phyloP scores from a whole-genome alignment of 2,329 filamentous ascomycete genomes.

The Fusarium nanum region DNA sequence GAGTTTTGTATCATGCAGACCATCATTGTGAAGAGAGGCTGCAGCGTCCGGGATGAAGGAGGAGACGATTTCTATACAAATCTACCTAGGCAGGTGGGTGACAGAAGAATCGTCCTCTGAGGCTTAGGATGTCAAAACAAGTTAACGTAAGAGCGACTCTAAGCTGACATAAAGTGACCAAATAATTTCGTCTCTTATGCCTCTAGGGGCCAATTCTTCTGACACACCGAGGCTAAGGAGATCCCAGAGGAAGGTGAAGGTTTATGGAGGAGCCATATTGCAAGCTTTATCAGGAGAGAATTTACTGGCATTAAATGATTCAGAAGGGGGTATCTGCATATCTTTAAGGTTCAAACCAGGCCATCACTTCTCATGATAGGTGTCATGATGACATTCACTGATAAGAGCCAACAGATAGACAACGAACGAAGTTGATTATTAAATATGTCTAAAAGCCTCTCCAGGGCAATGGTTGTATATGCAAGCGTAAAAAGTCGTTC shows the following conservation, averaged over 20 bases:
- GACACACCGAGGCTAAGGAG: too few relatives aligned
- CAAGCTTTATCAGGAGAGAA: not conserved
- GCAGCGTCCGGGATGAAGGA: not conserved
- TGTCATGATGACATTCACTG: not conserved
- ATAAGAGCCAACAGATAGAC: not conserved
- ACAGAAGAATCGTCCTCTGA: too few relatives aligned
- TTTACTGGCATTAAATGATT: not conserved
- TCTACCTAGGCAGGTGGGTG: too few relatives aligned
- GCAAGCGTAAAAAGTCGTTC: constrained; percentile 48
- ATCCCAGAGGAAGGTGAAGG: not conserved
- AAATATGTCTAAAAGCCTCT: constrained; percentile 49
- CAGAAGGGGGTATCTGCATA: too few relatives aligned
- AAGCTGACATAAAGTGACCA: too few relatives aligned
- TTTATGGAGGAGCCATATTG: not conserved
- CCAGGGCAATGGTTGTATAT: constrained; percentile 46
- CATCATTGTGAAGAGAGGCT: not conserved
- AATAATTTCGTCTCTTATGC: too few relatives aligned
- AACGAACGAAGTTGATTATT: constrained; percentile 51
- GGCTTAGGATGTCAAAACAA: too few relatives aligned
- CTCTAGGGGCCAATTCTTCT: too few relatives aligned
- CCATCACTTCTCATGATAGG: not conserved
- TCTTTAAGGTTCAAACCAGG: not conserved
- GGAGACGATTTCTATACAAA: not conserved
- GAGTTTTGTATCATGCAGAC: not conserved
- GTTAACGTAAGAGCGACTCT: too few relatives aligned